Evolutionary conservation across 169 alveolate genomes (phyloP).

Genomic region (Neospora caninum): DNA sequence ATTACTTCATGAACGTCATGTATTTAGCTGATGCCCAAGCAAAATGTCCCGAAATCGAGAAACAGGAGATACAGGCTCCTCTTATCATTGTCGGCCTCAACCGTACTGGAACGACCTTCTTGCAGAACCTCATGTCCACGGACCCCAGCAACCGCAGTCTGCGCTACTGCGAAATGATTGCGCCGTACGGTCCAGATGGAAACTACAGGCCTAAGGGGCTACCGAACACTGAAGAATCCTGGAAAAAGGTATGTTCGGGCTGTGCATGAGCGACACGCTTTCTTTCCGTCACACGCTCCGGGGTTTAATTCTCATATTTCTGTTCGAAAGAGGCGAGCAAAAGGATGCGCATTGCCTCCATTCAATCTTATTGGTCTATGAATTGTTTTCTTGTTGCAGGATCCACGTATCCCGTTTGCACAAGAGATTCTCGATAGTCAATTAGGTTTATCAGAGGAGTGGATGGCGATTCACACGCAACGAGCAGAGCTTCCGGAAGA

Average conservation of each 20-base stretch:
- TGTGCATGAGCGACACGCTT: not conserved
- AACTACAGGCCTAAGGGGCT: conserved; percentile 63
- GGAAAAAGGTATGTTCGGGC: conserved; percentile 62
- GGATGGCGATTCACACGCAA: conserved; percentile 73
- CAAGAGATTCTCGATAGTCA: conserved; percentile 71
- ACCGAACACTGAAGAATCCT: conserved; percentile 67
- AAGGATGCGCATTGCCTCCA: not conserved
- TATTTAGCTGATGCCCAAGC: conserved; percentile 54
- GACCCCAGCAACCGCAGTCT: conserved; percentile 66
- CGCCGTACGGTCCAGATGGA: conserved; percentile 69
- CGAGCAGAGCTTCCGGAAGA: conserved; percentile 71
- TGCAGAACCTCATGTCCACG: conserved; percentile 65
- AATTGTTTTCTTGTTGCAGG: conserved; percentile 43
- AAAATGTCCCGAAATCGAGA: conserved; percentile 64
- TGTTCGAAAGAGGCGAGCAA: not conserved
- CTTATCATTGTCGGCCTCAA: conserved; percentile 68
- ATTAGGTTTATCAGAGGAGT: conserved; percentile 67
- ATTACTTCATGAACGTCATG: conserved; percentile 67
- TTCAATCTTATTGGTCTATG: not conserved
- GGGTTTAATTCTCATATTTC: not conserved
- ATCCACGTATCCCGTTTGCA: conserved; percentile 67
- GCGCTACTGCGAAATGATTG: conserved; percentile 68
- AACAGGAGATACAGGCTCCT: conserved; percentile 51
- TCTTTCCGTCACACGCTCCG: not conserved
- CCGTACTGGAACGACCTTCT: conserved; percentile 72